A percentile compares a stretch with the other conserved stretches of the same genome.
Evolutionary conservation across 495 filamentous ascomycete genomes (phyloP).

Genomic region (Penicillium coprophilum): DNA sequence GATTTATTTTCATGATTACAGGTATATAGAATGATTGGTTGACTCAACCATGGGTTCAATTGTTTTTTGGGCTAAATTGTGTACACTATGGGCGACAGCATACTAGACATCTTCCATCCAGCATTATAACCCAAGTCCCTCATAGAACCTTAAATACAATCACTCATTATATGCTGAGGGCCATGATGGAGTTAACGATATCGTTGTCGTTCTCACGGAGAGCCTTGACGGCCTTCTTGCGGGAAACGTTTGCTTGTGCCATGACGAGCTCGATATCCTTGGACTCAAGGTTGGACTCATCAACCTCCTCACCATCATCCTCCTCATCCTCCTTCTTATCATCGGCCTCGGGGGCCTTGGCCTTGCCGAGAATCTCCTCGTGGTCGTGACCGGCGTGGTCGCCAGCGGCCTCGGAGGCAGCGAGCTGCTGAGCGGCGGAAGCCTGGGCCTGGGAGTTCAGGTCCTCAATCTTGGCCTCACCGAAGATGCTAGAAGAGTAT

Average conservation of each 20-base stretch:
- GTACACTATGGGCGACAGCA: constrained; percentile 39
- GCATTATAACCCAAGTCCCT: constrained; percentile 36
- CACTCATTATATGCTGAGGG: constrained; percentile 79
- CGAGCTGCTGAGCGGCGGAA: constrained; percentile 86
- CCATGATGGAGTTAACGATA: constrained; percentile 99
- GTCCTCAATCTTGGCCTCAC: constrained; percentile 99
- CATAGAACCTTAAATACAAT: constrained; percentile 20
- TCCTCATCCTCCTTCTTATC: constrained; percentile 86
- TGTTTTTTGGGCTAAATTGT: constrained; percentile 44
- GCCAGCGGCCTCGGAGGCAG: constrained; percentile 75
- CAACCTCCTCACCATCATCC: constrained; percentile 93
- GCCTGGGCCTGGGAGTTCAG: constrained; percentile 96
- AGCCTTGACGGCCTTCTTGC: constrained; percentile 98
- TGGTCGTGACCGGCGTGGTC: constrained; percentile 75
- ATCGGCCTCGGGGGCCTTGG: constrained; percentile 70
- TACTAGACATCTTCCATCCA: constrained; percentile 30
- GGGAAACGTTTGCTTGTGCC: constrained; percentile 91
- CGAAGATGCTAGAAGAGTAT: constrained; percentile 76
- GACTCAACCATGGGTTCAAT: constrained; percentile 30
- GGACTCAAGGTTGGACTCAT: constrained; percentile 87
- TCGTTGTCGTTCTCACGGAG: constrained; percentile 99
- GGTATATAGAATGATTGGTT: not conserved
- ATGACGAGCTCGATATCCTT: constrained; percentile 99
- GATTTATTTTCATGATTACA: not conserved
- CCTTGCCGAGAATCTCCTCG: constrained; percentile 74